These are phyloP conservation scores for Aethionema arabicum DNA, from an alignment of 345 rosid genomes.

Conservation along the genomic window DNA sequence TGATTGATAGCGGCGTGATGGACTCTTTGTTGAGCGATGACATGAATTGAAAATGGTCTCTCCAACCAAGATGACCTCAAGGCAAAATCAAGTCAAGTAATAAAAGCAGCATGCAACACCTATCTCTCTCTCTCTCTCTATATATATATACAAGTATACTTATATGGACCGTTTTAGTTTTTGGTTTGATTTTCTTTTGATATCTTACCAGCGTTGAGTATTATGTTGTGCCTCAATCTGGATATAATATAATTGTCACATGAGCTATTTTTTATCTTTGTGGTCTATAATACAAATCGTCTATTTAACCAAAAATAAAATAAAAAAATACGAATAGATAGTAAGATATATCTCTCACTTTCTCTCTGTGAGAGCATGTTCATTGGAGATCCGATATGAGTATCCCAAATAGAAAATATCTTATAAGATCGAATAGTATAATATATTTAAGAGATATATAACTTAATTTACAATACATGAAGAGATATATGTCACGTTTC, in stretches of 20 bases:
- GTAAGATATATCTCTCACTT: neutral
- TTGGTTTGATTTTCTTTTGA: neutral
- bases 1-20: constrained; percentile 22
- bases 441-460: neutral
- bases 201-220: no score
- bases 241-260: no score
- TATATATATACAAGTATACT: no score
- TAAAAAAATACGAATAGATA: neutral
- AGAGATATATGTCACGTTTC: no score
- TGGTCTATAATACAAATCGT: no score
- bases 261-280: no score
- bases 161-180: neutral
- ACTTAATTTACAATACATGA: neutral
- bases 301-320: no score
- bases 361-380: no score
- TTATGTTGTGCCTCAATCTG: no score
- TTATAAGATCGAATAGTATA: constrained; percentile 3
- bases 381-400: no score
- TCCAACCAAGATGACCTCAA: constrained; percentile 15
- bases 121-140: neutral
- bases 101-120: neutral
- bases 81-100: constrained; percentile 10
- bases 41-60: constrained; percentile 26
- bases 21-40: constrained; percentile 24
- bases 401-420: neutral